Conservation (phyloP, 345 rosid species). For the Boechera retrofracta region DNA sequence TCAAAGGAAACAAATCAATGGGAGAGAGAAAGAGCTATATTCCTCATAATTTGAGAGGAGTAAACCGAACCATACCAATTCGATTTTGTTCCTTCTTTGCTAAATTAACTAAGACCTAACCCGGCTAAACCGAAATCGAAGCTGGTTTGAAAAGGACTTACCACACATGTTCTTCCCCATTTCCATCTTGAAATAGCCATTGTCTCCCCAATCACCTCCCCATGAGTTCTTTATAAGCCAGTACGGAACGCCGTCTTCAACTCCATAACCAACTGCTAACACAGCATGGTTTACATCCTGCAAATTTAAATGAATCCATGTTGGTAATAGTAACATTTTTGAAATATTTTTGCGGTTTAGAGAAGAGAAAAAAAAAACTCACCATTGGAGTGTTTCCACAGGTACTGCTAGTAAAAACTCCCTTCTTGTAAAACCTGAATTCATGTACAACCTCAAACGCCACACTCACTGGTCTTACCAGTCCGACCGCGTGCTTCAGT, state of each 20-base stretch:
- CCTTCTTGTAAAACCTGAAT: conserved; percentile 70
- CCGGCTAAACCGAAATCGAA: not conserved
- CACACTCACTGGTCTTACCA: conserved; percentile 87
- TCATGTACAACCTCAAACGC: conserved; percentile 73
- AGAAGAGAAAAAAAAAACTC: conserved; percentile 17
- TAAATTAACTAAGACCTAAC: not conserved
- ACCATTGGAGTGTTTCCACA: conserved; percentile 80
- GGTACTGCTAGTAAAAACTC: conserved; percentile 66
- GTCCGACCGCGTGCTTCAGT: conserved; percentile 76
- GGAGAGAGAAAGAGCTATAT: no score
- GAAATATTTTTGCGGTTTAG: not conserved
- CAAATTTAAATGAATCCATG: no score
- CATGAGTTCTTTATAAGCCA: conserved; percentile 96
- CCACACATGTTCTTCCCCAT: conserved; percentile 96
- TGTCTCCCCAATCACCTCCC: conserved; percentile 76
- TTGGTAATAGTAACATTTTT: not conserved
- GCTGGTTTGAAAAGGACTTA: conserved; percentile 44
- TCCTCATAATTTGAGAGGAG: not conserved
- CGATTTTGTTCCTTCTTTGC: not conserved
- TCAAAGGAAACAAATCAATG: not conserved
- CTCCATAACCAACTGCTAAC: conserved; percentile 88
- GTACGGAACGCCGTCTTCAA: conserved; percentile 69
- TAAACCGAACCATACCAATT: conserved; percentile 7
- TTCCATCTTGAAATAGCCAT: conserved; percentile 90
- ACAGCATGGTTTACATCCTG: conserved; percentile 98